Evolutionary conservation across 1,284 basidiomycete genomes (phyloP).

Genomic region (Coniophora puteana): DNA sequence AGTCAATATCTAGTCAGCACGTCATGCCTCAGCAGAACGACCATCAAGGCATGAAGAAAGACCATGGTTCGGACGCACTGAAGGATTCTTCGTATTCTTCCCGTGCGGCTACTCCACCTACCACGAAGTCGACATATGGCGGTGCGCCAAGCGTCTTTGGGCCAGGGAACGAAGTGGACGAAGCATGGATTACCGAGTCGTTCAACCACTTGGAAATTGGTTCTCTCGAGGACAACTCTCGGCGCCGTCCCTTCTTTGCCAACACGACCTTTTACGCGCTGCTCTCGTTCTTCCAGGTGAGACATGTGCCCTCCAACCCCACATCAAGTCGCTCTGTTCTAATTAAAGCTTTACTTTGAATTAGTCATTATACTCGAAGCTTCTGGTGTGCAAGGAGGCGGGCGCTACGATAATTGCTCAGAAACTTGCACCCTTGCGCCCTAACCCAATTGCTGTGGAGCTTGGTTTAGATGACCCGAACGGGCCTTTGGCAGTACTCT

Average conservation of each 20-base stretch:
- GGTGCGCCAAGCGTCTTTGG: too few relatives aligned
- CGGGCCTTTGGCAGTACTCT: conserved; percentile 64
- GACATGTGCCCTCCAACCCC: conserved; percentile 25
- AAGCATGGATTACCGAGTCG: conserved; percentile 61
- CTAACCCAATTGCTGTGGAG: conserved; percentile 71
- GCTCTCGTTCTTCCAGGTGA: conserved; percentile 86
- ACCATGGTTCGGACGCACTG: too few relatives aligned
- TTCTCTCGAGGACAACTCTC: conserved; percentile 16
- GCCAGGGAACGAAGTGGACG: conserved; percentile 32
- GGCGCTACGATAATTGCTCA: conserved; percentile 60
- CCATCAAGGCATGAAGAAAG: too few relatives aligned
- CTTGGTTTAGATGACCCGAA: conserved; percentile 75
- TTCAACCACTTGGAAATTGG: conserved; percentile 32
- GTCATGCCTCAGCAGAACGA: too few relatives aligned
- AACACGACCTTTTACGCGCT: conserved; percentile 94
- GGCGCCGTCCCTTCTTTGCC: conserved; percentile 73
- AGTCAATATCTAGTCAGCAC: too few relatives aligned
- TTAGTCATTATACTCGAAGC: conserved; percentile 87
- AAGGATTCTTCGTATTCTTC: too few relatives aligned
- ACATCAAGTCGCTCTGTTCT: conserved; percentile 5
- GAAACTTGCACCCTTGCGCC: conserved; percentile 55
- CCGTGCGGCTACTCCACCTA: too few relatives aligned
- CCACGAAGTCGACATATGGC: too few relatives aligned
- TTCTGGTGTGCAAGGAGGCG: conserved; percentile 82
- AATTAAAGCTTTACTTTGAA: conserved; percentile 19